Conservation (phyloP, 2,329 filamentous ascomycete species). For the Fusarium buharicum region DNA sequence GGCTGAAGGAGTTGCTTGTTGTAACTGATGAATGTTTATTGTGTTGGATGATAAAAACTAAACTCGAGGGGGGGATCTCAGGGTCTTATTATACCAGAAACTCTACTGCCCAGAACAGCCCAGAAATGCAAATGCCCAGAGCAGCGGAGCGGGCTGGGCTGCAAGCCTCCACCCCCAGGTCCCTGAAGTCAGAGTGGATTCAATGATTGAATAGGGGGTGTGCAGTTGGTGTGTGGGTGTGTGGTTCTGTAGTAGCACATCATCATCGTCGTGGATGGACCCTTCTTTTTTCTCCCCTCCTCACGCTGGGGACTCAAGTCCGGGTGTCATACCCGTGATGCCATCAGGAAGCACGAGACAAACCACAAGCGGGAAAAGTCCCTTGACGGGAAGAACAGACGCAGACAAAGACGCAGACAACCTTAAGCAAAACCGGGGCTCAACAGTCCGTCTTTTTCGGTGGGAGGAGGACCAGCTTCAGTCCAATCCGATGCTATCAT, state of each 20-base stretch:
- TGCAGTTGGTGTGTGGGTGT: slow-evolving; percentile 10
- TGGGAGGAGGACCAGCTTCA: slow-evolving; percentile 7
- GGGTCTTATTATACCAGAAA: slow-evolving; percentile 43
- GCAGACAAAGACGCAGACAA: neutral
- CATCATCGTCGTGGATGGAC: slow-evolving; percentile 39
- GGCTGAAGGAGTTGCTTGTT: slow-evolving; percentile 15
- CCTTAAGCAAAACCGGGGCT: slow-evolving; percentile 28
- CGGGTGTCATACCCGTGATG: slow-evolving; percentile 24
- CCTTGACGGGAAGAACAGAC: neutral
- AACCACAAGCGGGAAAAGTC: slow-evolving; percentile 5
- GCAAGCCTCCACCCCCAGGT: slow-evolving; percentile 40
- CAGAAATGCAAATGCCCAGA: neutral
- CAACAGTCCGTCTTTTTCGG: slow-evolving; percentile 6
- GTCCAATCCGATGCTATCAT: slow-evolving; percentile 34
- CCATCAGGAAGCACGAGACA: slow-evolving; percentile 25
- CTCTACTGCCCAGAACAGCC: neutral
- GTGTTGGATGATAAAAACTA: slow-evolving; percentile 8
- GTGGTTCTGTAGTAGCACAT: slow-evolving; percentile 15
- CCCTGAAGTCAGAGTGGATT: slow-evolving; percentile 28
- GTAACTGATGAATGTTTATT: slow-evolving; percentile 19
- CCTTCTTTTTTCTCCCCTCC: slow-evolving; percentile 27
- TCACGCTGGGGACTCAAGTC: neutral
- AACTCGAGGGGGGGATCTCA: slow-evolving; percentile 15
- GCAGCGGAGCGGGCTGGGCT: slow-evolving; percentile 30
- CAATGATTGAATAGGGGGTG: slow-evolving; percentile 18